phyloP scores from a whole-genome alignment of 441 rosid species.

The Croton setiger region DNA sequence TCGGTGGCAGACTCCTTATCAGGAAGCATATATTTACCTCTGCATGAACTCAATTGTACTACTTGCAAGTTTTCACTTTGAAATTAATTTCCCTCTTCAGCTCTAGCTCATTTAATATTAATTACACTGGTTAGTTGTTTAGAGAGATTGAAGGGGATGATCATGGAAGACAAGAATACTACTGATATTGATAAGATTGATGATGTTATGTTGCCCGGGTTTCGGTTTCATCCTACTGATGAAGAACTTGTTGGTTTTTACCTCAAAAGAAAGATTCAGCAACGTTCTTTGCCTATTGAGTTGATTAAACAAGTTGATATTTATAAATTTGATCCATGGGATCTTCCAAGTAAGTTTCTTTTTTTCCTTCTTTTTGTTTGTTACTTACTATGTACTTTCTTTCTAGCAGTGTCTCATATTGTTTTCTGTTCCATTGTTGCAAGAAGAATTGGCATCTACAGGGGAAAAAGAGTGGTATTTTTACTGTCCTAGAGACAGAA shows the following conservation, averaged over 20 bases:
- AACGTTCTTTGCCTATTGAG: conserved; percentile 62
- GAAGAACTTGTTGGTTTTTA: conserved; percentile 95
- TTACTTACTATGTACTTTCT: no score
- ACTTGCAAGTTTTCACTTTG: background rate
- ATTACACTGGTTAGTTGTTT: background rate
- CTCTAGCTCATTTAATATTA: background rate
- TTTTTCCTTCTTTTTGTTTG: no score
- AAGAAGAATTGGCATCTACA: conserved; percentile 55
- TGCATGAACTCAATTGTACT: conserved; percentile 20
- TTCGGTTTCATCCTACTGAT: conserved; percentile 92
- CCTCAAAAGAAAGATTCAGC: conserved; percentile 66
- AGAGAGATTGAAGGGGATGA: background rate
- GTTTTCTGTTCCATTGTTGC: background rate
- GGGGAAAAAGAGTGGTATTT: conserved; percentile 97
- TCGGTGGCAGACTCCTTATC: conserved; percentile 28
- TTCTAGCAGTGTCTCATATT: no score
- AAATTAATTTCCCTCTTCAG: background rate
- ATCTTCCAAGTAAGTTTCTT: conserved; percentile 75
- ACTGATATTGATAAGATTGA: conserved; percentile 52
- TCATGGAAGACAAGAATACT: conserved; percentile 49
- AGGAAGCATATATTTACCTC: conserved; percentile 29
- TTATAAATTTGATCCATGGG: conserved; percentile 93
- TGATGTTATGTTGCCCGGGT: conserved; percentile 81
- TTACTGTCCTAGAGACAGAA: conserved; percentile 86
- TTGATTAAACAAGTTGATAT: conserved; percentile 92